phyloP scores from a whole-genome alignment of 208 protist genomes.

The Crithidia bombi region DNA sequence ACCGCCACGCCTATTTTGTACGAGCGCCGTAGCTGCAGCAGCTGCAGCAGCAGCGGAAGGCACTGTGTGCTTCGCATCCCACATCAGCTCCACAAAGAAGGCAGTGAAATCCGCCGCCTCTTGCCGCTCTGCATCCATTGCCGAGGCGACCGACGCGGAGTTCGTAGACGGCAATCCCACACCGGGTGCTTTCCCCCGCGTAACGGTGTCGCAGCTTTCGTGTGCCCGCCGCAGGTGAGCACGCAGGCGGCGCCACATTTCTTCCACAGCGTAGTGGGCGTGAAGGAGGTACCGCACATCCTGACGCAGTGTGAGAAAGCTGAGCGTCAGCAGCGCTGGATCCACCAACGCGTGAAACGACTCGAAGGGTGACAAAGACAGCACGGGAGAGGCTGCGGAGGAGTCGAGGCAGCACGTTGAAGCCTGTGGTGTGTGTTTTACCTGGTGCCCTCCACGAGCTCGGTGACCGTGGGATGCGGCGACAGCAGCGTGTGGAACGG shows the following conservation, averaged over 20 bases:
- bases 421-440: too few species aligned
- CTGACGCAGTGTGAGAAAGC: conserved; percentile 26
- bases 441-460: too few species aligned
- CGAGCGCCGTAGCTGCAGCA: not conserved
- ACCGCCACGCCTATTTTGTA: too few species aligned
- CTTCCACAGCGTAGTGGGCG: conserved; percentile 30
- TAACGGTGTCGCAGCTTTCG: not conserved
- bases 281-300: conserved; percentile 29
- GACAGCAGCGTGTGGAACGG: not conserved
- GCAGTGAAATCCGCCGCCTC: conserved; percentile 23
- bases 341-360: conserved; percentile 3
- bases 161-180: not conserved
- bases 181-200: not conserved
- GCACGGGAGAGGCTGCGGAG: not conserved
- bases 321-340: conserved; percentile 19
- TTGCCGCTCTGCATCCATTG: conserved; percentile 13
- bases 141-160: conserved; percentile 1
- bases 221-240: not conserved
- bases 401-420: too few species aligned
- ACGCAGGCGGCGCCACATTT: conserved; percentile 23
- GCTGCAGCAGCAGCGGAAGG: conserved; percentile 22
- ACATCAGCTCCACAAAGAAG: conserved; percentile 28
- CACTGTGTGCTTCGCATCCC: conserved; percentile 13
- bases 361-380: conserved; percentile 15
- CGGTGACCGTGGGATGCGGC: too few species aligned